Evolutionary conservation across 495 filamentous ascomycete genomes (phyloP).

Genomic region (Hypomontagnella submonticulosa): DNA sequence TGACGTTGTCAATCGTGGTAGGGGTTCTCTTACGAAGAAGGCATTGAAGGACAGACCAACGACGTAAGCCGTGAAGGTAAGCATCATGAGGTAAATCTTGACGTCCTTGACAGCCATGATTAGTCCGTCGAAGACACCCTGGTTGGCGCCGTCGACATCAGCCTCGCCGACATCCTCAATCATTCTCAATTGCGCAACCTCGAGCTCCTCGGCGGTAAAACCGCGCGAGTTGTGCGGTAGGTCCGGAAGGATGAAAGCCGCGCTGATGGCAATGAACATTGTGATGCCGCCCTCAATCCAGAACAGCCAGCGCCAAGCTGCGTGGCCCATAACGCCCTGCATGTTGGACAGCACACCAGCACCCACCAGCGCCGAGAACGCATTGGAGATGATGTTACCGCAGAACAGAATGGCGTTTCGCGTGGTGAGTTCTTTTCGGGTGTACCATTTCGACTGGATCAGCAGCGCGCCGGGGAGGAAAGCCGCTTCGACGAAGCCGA

Average conservation of each 20-base stretch:
- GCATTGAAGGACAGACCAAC: slow-evolving; percentile 59
- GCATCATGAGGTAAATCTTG: slow-evolving; percentile 69
- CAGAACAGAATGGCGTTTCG: slow-evolving; percentile 71
- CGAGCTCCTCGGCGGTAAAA: slow-evolving; percentile 73
- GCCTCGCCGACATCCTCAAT: slow-evolving; percentile 81
- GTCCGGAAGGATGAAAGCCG: slow-evolving; percentile 75
- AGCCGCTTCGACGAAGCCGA: slow-evolving; percentile 68
- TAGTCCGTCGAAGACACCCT: slow-evolving; percentile 69
- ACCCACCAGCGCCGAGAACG: slow-evolving; percentile 70
- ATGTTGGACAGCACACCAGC: slow-evolving; percentile 64
- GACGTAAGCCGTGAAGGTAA: slow-evolving; percentile 55
- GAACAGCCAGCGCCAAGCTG: slow-evolving; percentile 75
- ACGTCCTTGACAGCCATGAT: slow-evolving; percentile 76
- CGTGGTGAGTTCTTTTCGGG: slow-evolving; percentile 60
- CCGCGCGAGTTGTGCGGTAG: slow-evolving; percentile 76
- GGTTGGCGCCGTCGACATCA: slow-evolving; percentile 70
- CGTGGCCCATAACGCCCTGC: slow-evolving; percentile 59
- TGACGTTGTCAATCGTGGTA: slow-evolving; percentile 65
- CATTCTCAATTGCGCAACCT: slow-evolving; percentile 73
- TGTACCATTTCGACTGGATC: slow-evolving; percentile 69
- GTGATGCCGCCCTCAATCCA: slow-evolving; percentile 74
- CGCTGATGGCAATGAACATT: slow-evolving; percentile 54
- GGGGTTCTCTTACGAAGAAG: slow-evolving; percentile 61
- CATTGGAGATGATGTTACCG: slow-evolving; percentile 68
- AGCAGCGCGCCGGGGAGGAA: slow-evolving; percentile 59